phyloP scores from a whole-genome alignment of 768 basidiomycete species.

The Lactarius vividus region DNA sequence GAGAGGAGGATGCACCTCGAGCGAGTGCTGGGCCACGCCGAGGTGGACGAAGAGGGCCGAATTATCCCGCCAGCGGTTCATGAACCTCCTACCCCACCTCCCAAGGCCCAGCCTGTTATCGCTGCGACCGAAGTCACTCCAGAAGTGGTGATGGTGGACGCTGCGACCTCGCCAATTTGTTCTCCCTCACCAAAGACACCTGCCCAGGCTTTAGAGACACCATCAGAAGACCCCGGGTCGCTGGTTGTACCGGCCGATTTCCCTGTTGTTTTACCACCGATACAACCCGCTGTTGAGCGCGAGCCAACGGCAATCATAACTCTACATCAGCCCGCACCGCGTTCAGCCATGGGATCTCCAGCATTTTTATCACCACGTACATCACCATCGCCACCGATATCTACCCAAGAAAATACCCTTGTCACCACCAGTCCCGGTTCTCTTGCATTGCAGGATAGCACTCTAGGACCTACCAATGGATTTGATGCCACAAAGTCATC shows the following conservation, averaged over 20 bases:
- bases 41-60: slow-evolving; percentile 16
- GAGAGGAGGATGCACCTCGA: slow-evolving; percentile 48
- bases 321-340: slow-evolving; percentile 16
- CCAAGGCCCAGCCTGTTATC: background rate
- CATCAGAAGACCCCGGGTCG: background rate
- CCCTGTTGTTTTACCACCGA: background rate
- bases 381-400: slow-evolving; percentile 8
- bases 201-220: background rate
- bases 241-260: background rate
- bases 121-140: background rate
- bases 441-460: slow-evolving; percentile 7
- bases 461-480: slow-evolving; percentile 9
- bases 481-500: slow-evolving; percentile 15
- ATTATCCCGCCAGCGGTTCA: slow-evolving; percentile 11
- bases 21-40: slow-evolving; percentile 30
- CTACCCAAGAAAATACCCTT: background rate
- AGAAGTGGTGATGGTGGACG: slow-evolving; percentile 22
- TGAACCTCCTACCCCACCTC: slow-evolving; percentile 2
- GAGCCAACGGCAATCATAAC: background rate
- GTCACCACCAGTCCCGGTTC: background rate
- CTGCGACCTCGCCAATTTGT: slow-evolving; percentile 24
- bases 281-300: background rate
- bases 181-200: slow-evolving; percentile 1
- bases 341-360: slow-evolving; percentile 13
- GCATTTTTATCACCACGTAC: slow-evolving; percentile 11